These are phyloP conservation scores for Fusarium graminum DNA, from an alignment of 2,329 filamentous ascomycete genomes.

Conservation along the genomic window DNA sequence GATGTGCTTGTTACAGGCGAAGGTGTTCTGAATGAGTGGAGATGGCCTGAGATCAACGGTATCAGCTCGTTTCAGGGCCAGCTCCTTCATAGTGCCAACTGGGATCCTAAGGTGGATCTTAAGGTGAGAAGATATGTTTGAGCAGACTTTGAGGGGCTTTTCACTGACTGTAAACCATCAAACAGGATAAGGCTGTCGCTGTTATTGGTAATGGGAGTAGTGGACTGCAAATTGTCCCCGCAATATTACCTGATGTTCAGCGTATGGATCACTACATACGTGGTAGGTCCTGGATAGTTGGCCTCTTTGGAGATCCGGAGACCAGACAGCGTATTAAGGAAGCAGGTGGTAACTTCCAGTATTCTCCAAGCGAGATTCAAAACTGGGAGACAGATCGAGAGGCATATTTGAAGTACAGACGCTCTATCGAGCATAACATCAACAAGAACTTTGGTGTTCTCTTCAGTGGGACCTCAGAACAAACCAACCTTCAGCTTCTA, in stretches of 20 bases:
- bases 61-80: conserved; percentile 7
- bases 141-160: rapidly evolving
- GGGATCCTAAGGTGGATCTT: conserved; percentile 7
- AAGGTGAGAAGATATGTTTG: not conserved
- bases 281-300: conserved; percentile 14
- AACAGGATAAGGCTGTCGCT: conserved; percentile 9
- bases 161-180: rapidly evolving
- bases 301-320: conserved; percentile 13
- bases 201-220: conserved; percentile 21
- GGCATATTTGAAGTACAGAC: conserved; percentile 13
- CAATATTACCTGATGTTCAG: conserved; percentile 6
- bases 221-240: conserved; percentile 22
- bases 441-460: conserved; percentile 23
- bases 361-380: not conserved
- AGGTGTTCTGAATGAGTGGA: conserved; percentile 26
- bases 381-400: conserved; percentile 19
- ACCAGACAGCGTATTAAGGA: conserved; percentile 13
- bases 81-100: conserved; percentile 21
- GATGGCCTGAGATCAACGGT: conserved; percentile 14
- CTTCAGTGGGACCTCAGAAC: conserved; percentile 9
- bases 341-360: conserved; percentile 18
- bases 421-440: conserved; percentile 17
- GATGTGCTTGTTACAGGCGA: conserved; percentile 18
- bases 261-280: conserved; percentile 31
- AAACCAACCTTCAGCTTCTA: not conserved